phyloP scores from a whole-genome alignment of 1,284 basidiomycete genomes.

The Marasmius sp. region DNA sequence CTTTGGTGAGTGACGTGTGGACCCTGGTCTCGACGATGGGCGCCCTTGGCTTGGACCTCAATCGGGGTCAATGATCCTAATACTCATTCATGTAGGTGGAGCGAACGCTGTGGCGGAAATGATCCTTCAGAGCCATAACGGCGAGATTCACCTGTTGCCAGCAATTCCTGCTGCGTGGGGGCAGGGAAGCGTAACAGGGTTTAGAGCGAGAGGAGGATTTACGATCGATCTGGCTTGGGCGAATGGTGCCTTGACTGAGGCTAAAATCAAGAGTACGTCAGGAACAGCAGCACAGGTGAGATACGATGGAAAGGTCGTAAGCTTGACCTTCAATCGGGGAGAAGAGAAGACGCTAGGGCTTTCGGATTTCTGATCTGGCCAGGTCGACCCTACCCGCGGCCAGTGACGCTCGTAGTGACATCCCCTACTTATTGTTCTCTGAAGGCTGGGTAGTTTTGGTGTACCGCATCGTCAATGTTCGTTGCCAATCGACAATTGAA shows the following conservation, averaged over 20 bases:
- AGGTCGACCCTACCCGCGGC: not conserved
- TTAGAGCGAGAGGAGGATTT: conserved; percentile 17
- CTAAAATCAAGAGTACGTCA: conserved; percentile 8
- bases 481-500: too few species aligned
- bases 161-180: conserved; percentile 16
- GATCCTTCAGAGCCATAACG: conserved; percentile 19
- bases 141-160: conserved; percentile 18
- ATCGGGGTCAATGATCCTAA: not conserved
- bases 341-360: not conserved
- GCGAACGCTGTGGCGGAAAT: conserved; percentile 16
- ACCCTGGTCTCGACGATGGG: not conserved
- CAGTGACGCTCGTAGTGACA: too few species aligned
- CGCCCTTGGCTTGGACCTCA: too few species aligned
- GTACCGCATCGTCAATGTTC: too few species aligned
- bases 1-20: conserved; percentile 7
- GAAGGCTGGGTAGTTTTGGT: too few species aligned
- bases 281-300: conserved; percentile 6
- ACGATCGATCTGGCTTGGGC: conserved; percentile 16
- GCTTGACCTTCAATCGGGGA: not conserved
- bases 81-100: conserved; percentile 2
- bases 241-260: conserved; percentile 7
- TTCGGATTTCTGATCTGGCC: conserved; percentile 1
- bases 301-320: conserved; percentile 7
- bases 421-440: too few species aligned
- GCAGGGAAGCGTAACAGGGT: conserved; percentile 13